A percentile compares a stretch with the other conserved stretches of the same genome.
phyloP scores from a whole-genome alignment of 768 basidiomycete species.

The Termitomyces titanicus region DNA sequence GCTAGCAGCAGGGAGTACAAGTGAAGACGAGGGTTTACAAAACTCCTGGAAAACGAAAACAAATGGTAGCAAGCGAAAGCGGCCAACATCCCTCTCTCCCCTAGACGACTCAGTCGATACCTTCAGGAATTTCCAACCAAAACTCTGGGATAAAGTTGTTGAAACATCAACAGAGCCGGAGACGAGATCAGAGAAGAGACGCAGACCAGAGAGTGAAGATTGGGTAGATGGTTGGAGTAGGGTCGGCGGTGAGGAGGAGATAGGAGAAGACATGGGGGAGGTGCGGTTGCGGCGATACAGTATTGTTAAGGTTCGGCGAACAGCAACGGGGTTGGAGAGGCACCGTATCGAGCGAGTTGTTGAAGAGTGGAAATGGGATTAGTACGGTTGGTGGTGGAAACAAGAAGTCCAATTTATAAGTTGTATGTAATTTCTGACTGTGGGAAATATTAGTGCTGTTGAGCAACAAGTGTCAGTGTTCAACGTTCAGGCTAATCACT shows the following conservation, averaged over 20 bases:
- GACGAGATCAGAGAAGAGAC: slow-evolving; percentile 32
- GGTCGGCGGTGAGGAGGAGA: slow-evolving; percentile 21
- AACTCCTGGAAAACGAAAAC: slow-evolving; percentile 16
- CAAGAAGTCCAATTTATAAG: too few species aligned
- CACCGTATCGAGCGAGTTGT: slow-evolving; percentile 66
- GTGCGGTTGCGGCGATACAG: slow-evolving; percentile 44
- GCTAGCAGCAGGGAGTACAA: slow-evolving; percentile 54
- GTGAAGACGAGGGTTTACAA: slow-evolving; percentile 59
- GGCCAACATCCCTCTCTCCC: slow-evolving; percentile 23
- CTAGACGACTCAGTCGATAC: slow-evolving; percentile 15
- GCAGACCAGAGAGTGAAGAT: slow-evolving; percentile 34
- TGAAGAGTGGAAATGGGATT: slow-evolving; percentile 64
- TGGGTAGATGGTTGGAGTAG: slow-evolving; percentile 46
- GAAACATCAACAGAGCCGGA: slow-evolving; percentile 41
- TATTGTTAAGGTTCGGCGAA: slow-evolving; percentile 56
- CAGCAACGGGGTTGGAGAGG: slow-evolving; percentile 56
- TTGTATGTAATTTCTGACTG: slow-evolving; percentile 1
- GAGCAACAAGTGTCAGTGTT: neutral
- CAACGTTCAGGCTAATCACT: neutral
- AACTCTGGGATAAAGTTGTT: slow-evolving; percentile 55
- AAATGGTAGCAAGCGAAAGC: slow-evolving; percentile 40
- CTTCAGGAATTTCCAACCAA: slow-evolving; percentile 70
- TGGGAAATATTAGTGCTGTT: slow-evolving; percentile 14
- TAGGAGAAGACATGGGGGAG: slow-evolving; percentile 33
- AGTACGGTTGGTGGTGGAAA: slow-evolving; percentile 3